phyloP scores from a whole-genome alignment of 208 protist species.

The Wallacemonas sp. region DNA sequence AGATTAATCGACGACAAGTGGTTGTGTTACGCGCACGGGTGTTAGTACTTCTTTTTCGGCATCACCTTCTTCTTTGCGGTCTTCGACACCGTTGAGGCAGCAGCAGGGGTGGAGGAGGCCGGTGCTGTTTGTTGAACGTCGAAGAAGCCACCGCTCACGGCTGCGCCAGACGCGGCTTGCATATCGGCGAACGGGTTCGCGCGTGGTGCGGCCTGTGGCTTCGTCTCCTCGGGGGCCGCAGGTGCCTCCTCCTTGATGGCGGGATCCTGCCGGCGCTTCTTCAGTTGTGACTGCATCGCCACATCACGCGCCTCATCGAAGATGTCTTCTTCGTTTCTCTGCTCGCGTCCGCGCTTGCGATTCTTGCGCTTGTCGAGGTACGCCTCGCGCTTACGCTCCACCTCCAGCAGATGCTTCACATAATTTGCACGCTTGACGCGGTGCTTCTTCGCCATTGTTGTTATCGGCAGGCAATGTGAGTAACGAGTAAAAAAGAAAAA shows the following conservation, averaged over 20 bases:
- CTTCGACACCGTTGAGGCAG: not conserved
- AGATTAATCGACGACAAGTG: too few relatives aligned
- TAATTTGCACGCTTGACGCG: slow-evolving; percentile 86
- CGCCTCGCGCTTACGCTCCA: slow-evolving; percentile 72
- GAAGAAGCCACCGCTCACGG: not conserved
- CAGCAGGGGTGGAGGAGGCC: not conserved
- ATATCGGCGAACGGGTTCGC: slow-evolving; percentile 7
- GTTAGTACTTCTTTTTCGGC: not conserved
- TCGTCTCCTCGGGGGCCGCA: not conserved
- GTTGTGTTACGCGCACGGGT: too few relatives aligned
- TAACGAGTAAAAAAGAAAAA: not conserved
- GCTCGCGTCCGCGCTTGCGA: slow-evolving; percentile 60
- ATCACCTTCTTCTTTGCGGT: slow-evolving; percentile 14
- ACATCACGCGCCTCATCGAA: slow-evolving; percentile 13
- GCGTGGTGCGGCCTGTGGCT: not conserved
- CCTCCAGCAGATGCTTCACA: slow-evolving; percentile 59
- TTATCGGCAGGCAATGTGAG: not conserved
- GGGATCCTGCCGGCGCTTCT: slow-evolving; percentile 27
- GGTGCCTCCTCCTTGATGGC: slow-evolving; percentile 10
- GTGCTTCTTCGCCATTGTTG: slow-evolving; percentile 84
- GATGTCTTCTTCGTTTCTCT: slow-evolving; percentile 40
- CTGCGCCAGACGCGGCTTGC: not conserved
- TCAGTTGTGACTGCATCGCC: slow-evolving; percentile 11
- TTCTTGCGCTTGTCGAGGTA: slow-evolving; percentile 73
- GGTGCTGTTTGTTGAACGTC: slow-evolving; percentile 10